phyloP scores from a whole-genome alignment of 768 basidiomycete genomes.

The Pluteus cervinus region DNA sequence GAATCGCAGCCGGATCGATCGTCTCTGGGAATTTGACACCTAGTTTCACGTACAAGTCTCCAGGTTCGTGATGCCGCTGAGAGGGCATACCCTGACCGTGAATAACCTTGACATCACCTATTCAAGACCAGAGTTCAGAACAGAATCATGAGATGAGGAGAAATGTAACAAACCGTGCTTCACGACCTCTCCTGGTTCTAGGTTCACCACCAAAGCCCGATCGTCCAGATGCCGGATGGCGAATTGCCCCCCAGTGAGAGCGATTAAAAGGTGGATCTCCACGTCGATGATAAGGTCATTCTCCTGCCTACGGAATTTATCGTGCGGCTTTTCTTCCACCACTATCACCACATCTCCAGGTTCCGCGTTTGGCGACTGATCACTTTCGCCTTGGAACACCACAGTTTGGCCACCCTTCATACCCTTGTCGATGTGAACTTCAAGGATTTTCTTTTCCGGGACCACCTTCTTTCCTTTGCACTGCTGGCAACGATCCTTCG shows the following conservation, averaged over 20 bases:
- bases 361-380: constrained; percentile 82
- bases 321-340: constrained; percentile 89
- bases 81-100: constrained; percentile 98
- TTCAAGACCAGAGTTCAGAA: constrained; percentile 3
- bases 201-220: constrained; percentile 74
- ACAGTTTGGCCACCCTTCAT: constrained; percentile 95
- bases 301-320: constrained; percentile 81
- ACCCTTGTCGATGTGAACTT: constrained; percentile 97
- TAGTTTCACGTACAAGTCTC: constrained; percentile 87
- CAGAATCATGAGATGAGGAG: constrained; percentile 4
- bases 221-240: constrained; percentile 92
- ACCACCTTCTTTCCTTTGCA: constrained; percentile 96
- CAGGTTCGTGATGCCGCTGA: constrained; percentile 93
- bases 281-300: constrained; percentile 82
- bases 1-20: constrained; percentile 61
- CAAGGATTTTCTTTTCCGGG: constrained; percentile 93
- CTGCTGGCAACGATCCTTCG: constrained; percentile 83
- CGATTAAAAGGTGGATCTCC: constrained; percentile 91
- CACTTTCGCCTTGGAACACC: constrained; percentile 84
- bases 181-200: constrained; percentile 85
- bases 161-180: constrained; percentile 72
- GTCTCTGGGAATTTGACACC: constrained; percentile 84
- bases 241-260: constrained; percentile 88
- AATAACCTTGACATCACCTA: constrained; percentile 88
- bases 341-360: constrained; percentile 95